Evolutionary conservation across 352 stramenopile genomes (phyloP).

Genomic region (Globisporangium canariense): DNA sequence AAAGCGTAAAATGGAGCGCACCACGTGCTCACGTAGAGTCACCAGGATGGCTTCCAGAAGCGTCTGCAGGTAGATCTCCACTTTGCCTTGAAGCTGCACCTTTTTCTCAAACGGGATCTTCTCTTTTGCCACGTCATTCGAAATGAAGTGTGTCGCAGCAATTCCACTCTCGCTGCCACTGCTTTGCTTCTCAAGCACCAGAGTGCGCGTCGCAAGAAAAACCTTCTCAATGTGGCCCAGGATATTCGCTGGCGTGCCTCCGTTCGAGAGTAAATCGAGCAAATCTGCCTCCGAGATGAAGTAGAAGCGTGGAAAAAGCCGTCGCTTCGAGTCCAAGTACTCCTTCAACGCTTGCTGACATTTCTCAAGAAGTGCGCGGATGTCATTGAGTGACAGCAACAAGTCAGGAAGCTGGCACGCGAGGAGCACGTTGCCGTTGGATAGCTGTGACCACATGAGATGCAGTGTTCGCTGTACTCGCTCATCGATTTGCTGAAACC

Average conservation of each 20-base stretch:
- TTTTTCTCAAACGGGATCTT: conserved; percentile 86
- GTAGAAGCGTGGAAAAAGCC: conserved; percentile 93
- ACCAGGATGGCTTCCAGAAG: conserved; percentile 89
- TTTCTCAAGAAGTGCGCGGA: conserved; percentile 80
- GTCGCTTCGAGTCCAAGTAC: conserved; percentile 92
- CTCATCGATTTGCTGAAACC: conserved; percentile 89
- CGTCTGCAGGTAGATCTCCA: conserved; percentile 94
- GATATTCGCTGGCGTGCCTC: conserved; percentile 83
- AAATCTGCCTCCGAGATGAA: conserved; percentile 95
- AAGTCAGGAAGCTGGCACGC: conserved; percentile 86
- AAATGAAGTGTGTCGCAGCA: conserved; percentile 87
- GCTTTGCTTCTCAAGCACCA: conserved; percentile 55
- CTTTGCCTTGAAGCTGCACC: conserved; percentile 91
- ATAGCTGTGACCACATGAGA: conserved; percentile 70
- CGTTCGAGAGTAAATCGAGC: conserved; percentile 94
- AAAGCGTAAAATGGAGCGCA: conserved; percentile 85
- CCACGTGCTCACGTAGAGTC: conserved; percentile 88
- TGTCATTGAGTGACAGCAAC: conserved; percentile 62
- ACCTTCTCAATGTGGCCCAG: conserved; percentile 91
- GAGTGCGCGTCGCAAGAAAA: conserved; percentile 60
- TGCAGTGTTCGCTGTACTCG: conserved; percentile 62
- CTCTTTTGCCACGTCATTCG: conserved; percentile 87
- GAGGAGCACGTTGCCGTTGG: conserved; percentile 61
- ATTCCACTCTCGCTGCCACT: conserved; percentile 26
- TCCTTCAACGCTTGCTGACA: conserved; percentile 94